Conservation (phyloP, 148 eudicot genomes). For the Chenopodium berlandieri region DNA sequence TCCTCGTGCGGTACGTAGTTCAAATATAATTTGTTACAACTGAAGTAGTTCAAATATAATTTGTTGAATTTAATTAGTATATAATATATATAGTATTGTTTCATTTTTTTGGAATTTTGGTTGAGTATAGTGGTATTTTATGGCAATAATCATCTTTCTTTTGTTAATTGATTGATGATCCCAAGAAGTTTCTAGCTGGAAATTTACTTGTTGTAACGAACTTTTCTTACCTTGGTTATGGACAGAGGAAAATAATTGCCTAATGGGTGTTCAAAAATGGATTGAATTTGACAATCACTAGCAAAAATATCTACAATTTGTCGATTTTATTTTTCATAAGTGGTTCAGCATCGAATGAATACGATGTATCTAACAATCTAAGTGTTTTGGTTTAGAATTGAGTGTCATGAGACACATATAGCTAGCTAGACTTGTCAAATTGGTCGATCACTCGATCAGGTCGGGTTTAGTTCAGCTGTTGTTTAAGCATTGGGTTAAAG, state of each 20-base stretch:
- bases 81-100: neutral
- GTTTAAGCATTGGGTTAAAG: too few species aligned
- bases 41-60: neutral
- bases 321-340: neutral
- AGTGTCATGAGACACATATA: neutral
- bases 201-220: neutral
- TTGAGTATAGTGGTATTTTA: neutral
- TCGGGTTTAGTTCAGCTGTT: neutral
- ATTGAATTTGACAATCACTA: neutral
- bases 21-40: neutral
- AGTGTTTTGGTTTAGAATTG: neutral
- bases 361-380: neutral
- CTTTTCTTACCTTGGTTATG: neutral
- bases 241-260: neutral
- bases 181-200: neutral
- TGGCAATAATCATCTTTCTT: neutral
- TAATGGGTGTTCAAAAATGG: neutral
- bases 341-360: neutral
- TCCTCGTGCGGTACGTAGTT: too few species aligned
- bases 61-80: neutral
- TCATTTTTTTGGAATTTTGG: neutral
- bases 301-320: neutral
- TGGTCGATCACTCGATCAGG: neutral
- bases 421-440: neutral
- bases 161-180: neutral